These are phyloP conservation scores for Solanum rostratum DNA, from an alignment of 257 asterid genomes.

Conservation along the genomic window DNA sequence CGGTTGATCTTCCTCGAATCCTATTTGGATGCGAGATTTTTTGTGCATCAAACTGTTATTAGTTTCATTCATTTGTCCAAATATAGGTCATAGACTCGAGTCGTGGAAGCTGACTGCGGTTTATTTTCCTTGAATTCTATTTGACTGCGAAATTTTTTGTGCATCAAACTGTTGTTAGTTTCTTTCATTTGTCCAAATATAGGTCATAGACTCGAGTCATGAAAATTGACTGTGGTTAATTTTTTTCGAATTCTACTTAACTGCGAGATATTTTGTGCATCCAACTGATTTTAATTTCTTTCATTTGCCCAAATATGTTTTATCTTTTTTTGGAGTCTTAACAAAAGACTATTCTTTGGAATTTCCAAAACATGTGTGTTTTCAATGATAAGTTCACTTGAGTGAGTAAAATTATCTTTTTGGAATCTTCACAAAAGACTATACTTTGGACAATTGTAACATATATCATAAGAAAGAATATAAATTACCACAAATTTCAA, in stretches of 20 bases:
- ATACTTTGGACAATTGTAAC: neutral
- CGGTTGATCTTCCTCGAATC: neutral
- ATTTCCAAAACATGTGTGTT: neutral
- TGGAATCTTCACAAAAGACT: neutral
- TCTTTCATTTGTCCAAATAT: neutral
- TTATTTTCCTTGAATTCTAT: neutral
- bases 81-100: neutral
- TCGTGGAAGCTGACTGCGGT: neutral
- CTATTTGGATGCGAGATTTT: neutral
- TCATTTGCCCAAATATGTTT: neutral
- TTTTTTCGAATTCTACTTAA: neutral
- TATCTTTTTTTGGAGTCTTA: neutral
- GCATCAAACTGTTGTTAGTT: neutral
- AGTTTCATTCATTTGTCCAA: neutral
- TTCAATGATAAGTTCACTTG: neutral
- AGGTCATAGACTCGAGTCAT: too few relatives aligned
- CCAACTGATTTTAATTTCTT: neutral
- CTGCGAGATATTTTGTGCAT: neutral
- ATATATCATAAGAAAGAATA: neutral
- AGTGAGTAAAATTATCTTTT: neutral
- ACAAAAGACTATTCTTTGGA: neutral
- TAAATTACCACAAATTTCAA: conserved; percentile 32
- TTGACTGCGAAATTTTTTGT: neutral
- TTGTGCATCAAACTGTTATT: neutral
- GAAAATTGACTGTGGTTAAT: too few relatives aligned